These are phyloP conservation scores for Syncephalastrum sp. DNA, from an alignment of 371 early-diverging fungal genomes.

Conservation along the genomic window DNA sequence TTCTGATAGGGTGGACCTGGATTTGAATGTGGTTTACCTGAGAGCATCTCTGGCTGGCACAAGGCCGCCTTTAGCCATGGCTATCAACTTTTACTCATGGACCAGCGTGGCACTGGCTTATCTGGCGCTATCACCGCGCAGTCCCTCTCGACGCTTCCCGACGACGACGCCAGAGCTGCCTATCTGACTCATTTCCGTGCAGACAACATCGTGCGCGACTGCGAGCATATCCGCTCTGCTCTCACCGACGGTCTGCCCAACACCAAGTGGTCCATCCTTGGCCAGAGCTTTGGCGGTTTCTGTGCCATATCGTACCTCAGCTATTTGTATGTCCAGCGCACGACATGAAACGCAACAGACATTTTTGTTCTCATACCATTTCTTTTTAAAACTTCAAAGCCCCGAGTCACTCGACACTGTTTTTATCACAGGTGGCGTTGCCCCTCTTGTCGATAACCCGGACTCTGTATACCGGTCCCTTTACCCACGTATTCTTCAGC, in stretches of 20 bases:
- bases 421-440: constrained; percentile 75
- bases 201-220: constrained; percentile 72
- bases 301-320: constrained; percentile 74
- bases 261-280: constrained; percentile 48
- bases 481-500: constrained; percentile 60
- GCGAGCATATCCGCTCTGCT: constrained; percentile 64
- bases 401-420: constrained; percentile 66
- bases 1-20: constrained; percentile 58
- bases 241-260: constrained; percentile 42
- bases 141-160: constrained; percentile 39
- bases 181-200: constrained; percentile 72
- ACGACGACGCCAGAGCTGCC: constrained; percentile 56
- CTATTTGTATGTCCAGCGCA: constrained; percentile 51
- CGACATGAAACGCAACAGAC: neutral
- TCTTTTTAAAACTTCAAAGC: constrained; percentile 20
- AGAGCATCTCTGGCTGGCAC: constrained; percentile 59
- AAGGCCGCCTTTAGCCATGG: constrained; percentile 61
- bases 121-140: constrained; percentile 64
- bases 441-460: constrained; percentile 62
- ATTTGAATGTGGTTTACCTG: constrained; percentile 53
- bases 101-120: constrained; percentile 75
- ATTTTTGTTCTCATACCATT: neutral
- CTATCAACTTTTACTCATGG: constrained; percentile 66
- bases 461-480: constrained; percentile 64
- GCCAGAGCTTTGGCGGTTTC: constrained; percentile 78